Base-by-base conservation (phyloP, 192 early-diverging fungal species). In the Coemansia sp. region DNA sequence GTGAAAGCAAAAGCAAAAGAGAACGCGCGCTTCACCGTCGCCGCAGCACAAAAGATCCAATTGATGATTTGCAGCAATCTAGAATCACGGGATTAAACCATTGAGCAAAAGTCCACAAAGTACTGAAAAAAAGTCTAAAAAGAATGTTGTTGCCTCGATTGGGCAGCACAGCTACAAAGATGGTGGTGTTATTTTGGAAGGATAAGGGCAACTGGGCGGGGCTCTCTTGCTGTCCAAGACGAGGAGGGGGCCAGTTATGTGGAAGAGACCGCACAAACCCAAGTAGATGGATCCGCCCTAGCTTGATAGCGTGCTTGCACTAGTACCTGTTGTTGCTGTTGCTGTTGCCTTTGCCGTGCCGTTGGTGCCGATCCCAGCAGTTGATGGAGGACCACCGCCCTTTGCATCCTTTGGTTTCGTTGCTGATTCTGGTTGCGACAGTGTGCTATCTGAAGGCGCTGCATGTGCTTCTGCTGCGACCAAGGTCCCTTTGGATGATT, bases 1-100 rank as follows among this genome's bases (percentile, higher is more conserved):
- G 41, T 38, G 15, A 46, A 20, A 61, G 58, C 22, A 9, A 29
- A 62, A 42, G 48, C 41, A 45, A 61, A 29, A 29, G 29, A 29
- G 14, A 29, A n/a, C 22, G 20, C 17, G 6, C 3, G 58, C 14
- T 49, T n/a, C 22, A 22, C 17, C 17, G 14, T 22, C 1, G 48
- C 48, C 48, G 48, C 48, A 49, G 48, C 48, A 49, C 7, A 7
- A 49, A 22, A 29, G 29, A 29, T 29, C 29, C 29, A 3, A 29
- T 1, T 29, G 1, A 29, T 29, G 29, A 29, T 29, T 29, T 29
- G 29, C 29, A 29, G 29, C 29, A 29, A 29, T 29, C 29, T 29
- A 29, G 29, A 29, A 29, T 3, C 29, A 29, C 29, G 1, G 1
- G 29, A 29, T 29, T 29, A 29, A 29, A 29, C 29, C 3, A 29